Conservation (phyloP, 352 stramenopile species). For the Phytophthora tentaculata region DNA sequence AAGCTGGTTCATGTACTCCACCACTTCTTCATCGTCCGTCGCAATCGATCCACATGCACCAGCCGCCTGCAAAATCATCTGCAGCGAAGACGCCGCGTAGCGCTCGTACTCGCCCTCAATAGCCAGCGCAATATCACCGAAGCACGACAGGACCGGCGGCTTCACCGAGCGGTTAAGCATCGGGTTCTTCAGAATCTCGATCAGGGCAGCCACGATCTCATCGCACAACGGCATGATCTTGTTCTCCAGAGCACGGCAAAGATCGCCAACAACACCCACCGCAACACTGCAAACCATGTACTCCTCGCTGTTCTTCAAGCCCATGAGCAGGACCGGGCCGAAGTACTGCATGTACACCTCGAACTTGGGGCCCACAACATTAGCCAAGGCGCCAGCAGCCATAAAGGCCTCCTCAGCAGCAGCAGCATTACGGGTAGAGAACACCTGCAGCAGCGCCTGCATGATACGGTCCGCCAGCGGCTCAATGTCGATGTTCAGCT, state of each 20-base stretch:
- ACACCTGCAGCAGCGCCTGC: constrained; percentile 95
- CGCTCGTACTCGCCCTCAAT: constrained; percentile 93
- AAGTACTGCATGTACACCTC: constrained; percentile 97
- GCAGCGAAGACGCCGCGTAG: constrained; percentile 81
- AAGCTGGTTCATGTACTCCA: constrained; percentile 98
- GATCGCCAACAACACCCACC: constrained; percentile 95
- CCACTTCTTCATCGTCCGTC: constrained; percentile 97
- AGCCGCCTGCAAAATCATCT: constrained; percentile 89
- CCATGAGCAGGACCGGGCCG: constrained; percentile 91
- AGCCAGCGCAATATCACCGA: constrained; percentile 97
- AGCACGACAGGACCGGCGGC: constrained; percentile 95
- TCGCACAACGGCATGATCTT: constrained; percentile 94
- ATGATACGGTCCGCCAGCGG: constrained; percentile 94
- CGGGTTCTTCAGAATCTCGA: constrained; percentile 96
- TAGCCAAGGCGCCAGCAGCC: constrained; percentile 93
- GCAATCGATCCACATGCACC: constrained; percentile 85
- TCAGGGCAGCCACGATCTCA: constrained; percentile 93
- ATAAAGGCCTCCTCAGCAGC: constrained; percentile 97
- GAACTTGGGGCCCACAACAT: constrained; percentile 93
- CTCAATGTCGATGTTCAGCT: constrained; percentile 89
- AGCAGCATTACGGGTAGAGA: constrained; percentile 93
- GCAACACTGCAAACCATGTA: constrained; percentile 97
- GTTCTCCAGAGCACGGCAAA: constrained; percentile 93
- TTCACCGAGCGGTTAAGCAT: constrained; percentile 95
- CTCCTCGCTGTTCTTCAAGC: constrained; percentile 95